Base-by-base conservation (phyloP, 83 land plant genomes). In the Picea engelmannii region DNA sequence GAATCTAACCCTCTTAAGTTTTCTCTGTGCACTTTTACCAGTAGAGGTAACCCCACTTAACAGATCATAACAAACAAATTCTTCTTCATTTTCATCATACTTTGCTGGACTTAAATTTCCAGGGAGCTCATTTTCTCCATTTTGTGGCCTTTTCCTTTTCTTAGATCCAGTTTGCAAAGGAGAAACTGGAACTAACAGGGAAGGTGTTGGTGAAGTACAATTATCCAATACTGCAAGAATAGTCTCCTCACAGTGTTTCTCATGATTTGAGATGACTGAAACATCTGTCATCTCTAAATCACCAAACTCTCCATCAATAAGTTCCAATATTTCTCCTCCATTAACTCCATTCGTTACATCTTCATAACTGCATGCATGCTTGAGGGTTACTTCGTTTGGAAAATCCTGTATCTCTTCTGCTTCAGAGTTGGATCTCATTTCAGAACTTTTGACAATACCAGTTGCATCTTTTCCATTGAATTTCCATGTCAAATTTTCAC, bases 1-100 rank as follows among this genome's bases (percentile, higher is more conserved):
- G 85, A 95, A 95, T 73, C 86, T 90, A 11, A 95, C 98, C 85
- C 31, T 95, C 91, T 95, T 95, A 5, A 79, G 82, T 85, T 86
- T 89, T 62, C 79, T 89, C 24, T 83, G 86, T 18, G 27, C 86
- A 76, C 83, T 84, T 40, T 85, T 86, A 20, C 82, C 88, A 63
- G 78, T 13, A 12, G 58, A 17, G 58, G 23, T 17, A 15, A 9
- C 63, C 27, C 23, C 79, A 11, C 52, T 47, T 10, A 15, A 61
- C 17, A 35, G 21, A 8, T 78, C 44, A 27, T 64, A 78, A 60
- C 4, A 40, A 40, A 40, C 42, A 40, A 40, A 40, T 40, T 40
- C 42, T 40, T 40, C 6, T 40, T 40, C 42, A 40, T 40, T 40
- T 11, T 38, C 80, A 78, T 31, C 61, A 78, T 10, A 78, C 60